Percentiles rank a stretch among this genome's conserved stretches.
phyloP scores from a whole-genome alignment of 805 yeast species.

The Maudiozyma turicensis region DNA sequence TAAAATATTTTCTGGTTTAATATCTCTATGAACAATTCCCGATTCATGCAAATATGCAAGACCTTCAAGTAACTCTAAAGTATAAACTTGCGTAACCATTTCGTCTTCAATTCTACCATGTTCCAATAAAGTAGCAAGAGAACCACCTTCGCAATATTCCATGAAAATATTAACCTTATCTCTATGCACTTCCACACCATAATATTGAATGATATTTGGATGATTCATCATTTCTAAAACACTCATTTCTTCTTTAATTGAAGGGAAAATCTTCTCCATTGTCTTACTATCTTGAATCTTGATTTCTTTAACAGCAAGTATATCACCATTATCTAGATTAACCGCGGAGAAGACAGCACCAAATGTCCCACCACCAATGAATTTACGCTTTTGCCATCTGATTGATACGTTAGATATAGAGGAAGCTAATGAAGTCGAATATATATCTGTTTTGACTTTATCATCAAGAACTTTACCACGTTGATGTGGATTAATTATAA shows the following conservation, averaged over 20 bases:
- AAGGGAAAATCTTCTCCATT: conserved; percentile 73
- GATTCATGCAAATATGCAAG: conserved; percentile 88
- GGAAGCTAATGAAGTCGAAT: conserved; percentile 76
- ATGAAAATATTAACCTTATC: conserved; percentile 92
- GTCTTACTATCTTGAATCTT: conserved; percentile 83
- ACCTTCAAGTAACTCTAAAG: conserved; percentile 90
- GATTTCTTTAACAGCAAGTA: conserved; percentile 95
- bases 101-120: conserved; percentile 96
- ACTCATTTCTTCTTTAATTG: conserved; percentile 93
- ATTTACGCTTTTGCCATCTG: conserved; percentile 94
- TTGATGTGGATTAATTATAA: conserved; percentile 35
- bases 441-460: conserved; percentile 78
- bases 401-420: conserved; percentile 83
- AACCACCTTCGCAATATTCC: conserved; percentile 97
- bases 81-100: conserved; percentile 79
- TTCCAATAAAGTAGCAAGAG: conserved; percentile 72
- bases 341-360: conserved; percentile 91
- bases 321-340: conserved; percentile 89
- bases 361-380: conserved; percentile 91
- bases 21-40: conserved; percentile 91
- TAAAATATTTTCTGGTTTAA: conserved; percentile 89
- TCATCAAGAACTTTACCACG: conserved; percentile 89
- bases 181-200: conserved; percentile 94
- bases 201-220: conserved; percentile 93
- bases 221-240: conserved; percentile 91